Percentiles rank a stretch among this genome's conserved stretches.
Evolutionary conservation across 1,284 basidiomycete species (phyloP).

Genomic region (Leccinum pachyderme): DNA sequence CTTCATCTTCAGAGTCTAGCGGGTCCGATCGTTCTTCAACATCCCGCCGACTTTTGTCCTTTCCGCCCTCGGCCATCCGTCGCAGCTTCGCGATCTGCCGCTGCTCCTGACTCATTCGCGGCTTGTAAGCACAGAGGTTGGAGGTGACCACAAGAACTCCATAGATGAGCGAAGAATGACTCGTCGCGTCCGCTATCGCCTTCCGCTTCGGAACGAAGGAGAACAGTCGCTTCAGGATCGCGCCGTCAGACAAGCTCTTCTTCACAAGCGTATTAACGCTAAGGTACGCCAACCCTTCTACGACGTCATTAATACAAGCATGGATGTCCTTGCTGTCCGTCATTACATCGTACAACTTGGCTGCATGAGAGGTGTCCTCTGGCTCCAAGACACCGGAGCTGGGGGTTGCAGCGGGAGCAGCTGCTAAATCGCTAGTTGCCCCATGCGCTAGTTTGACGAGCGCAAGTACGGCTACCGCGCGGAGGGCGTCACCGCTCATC

Average conservation of each 20-base stretch:
- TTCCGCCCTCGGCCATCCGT: conserved; percentile 61
- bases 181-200: conserved; percentile 27
- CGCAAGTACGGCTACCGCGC: conserved; percentile 67
- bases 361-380: conserved; percentile 49
- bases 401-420: conserved; percentile 28
- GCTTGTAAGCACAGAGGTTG: conserved; percentile 72
- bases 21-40: conserved; percentile 29
- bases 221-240: conserved; percentile 65
- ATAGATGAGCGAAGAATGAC: conserved; percentile 60
- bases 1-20: conserved; percentile 63
- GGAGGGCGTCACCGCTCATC: conserved; percentile 45
- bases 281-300: conserved; percentile 85
- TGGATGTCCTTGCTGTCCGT: conserved; percentile 36
- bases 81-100: conserved; percentile 75
- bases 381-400: conserved; percentile 33
- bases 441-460: conserved; percentile 76
- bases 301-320: conserved; percentile 54
- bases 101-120: conserved; percentile 74
- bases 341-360: conserved; percentile 59
- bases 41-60: conserved; percentile 21
- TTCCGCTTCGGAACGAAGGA: conserved; percentile 54
- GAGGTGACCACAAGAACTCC: conserved; percentile 73
- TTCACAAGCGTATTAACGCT: conserved; percentile 67
- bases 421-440: conserved; percentile 44
- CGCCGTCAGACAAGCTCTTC: conserved; percentile 56